Evolutionary conservation across 176 grass and related monocot genomes (phyloP), one percentile per base, ranked within the genome.

Genomic region (Hsuehochloa calcarea): DNA sequence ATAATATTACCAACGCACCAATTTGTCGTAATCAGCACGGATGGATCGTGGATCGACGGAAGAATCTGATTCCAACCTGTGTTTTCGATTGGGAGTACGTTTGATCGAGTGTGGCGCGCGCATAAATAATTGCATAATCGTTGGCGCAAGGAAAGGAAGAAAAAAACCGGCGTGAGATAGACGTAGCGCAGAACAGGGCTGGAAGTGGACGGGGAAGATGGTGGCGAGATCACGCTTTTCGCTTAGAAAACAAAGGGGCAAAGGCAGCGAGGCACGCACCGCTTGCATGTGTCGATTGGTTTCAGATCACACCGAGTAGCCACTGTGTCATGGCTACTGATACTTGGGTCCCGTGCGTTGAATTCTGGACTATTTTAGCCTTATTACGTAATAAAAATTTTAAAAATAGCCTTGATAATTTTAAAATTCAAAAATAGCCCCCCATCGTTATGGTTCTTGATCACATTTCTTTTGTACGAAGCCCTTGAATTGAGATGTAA

Each of bases 31-130:
- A 1, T 17, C 15, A 51, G 49, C 15, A 51, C 14, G 15, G 49
- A 51, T 51, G 15, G 15, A 49, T 51, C 8, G 6, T 67, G 31
- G 16, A 34, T 19, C 34, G 31, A 67, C 65, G 1, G 65, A 40
- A 27, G 60, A 39, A 64, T 86, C 67, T 80, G 9, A 66, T 64
- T 52, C 9, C 14, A 80, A 71, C 55, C 8, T 61, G 74, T 60
- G 45, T 16, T 47, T 45, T n/a, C 51, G 3, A 34, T 34, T 34
- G 31, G 31, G 31, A 34, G 31, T 34, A 34, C 31, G 31, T 34
- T 34, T 58, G 56, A 25, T 25, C 25, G 56, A 60, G n/a, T 25
- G 22, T 9, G 8, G 20, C 54, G 20, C 20, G 20, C 54, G 20
- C 8, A 10, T 58, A 10, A n/a, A 20, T 58, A 58, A 58, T n/a